A percentile compares a stretch with the other conserved stretches of the same genome.
These are phyloP conservation scores for Bathelium albidoporum DNA, from an alignment of 495 filamentous ascomycete species.

Conservation along the genomic window DNA sequence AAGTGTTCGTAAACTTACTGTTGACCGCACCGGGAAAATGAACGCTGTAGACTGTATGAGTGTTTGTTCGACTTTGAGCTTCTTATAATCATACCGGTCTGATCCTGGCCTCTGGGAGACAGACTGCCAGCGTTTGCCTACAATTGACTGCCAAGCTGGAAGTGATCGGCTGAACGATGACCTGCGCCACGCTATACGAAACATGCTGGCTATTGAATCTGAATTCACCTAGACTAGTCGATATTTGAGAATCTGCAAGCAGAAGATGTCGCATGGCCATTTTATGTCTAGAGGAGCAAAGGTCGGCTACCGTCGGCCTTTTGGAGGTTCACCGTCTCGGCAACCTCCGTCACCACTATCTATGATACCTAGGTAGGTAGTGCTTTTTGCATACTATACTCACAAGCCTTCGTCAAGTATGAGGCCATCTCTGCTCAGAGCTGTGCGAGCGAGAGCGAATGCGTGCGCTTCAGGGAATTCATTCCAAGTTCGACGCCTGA, in stretches of 20 bases:
- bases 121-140: constrained; percentile 41
- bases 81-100: constrained; percentile 38
- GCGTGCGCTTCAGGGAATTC: not conserved
- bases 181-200: not conserved
- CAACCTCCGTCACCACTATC: not conserved
- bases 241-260: no score
- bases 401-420: not conserved
- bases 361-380: no score
- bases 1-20: constrained; percentile 73
- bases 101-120: constrained; percentile 63
- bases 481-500: constrained; percentile 36
- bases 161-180: not conserved
- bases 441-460: not conserved
- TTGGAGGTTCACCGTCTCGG: not conserved
- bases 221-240: no score
- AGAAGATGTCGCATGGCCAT: not conserved
- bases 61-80: not conserved
- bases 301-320: not conserved
- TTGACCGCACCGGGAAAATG: constrained; percentile 93
- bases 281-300: not conserved
- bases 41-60: constrained; percentile 40
- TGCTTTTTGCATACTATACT: no score
- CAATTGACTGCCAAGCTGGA: not conserved
- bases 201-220: no score
- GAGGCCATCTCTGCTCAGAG: not conserved